Evolutionary conservation across 371 early-diverging fungal species (phyloP).

Genomic region (Mucor saturninus): DNA sequence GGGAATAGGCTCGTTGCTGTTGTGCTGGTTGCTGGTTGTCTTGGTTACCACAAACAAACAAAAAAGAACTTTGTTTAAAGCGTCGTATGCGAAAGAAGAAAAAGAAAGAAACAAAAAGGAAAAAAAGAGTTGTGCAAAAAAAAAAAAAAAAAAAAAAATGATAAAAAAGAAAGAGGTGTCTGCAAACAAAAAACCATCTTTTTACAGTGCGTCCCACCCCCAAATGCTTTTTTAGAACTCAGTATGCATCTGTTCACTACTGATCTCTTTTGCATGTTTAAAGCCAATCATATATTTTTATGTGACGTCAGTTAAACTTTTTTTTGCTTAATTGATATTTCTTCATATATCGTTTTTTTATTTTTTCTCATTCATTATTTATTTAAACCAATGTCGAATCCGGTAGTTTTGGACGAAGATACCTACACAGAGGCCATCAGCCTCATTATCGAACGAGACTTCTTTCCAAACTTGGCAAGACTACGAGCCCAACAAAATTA

Average conservation of each 20-base stretch:
- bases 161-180: neutral
- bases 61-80: no score
- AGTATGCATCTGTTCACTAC: no score
- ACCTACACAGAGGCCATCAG: slow-evolving; percentile 78
- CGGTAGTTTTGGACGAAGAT: slow-evolving; percentile 75
- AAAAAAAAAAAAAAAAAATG: slow-evolving; percentile 5
- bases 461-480: slow-evolving; percentile 77
- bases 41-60: neutral
- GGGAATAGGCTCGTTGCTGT: neutral
- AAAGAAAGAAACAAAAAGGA: neutral
- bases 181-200: neutral
- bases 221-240: neutral
- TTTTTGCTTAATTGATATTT: no score
- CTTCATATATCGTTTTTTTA: neutral
- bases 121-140: neutral
- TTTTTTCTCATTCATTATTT: neutral
- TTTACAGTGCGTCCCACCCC: neutral
- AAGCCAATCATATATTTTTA: no score
- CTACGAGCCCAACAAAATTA: slow-evolving; percentile 65
- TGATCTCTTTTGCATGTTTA: neutral
- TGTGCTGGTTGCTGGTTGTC: neutral
- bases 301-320: no score
- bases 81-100: neutral
- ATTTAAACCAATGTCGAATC: slow-evolving; percentile 18
- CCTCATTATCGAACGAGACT: slow-evolving; percentile 84